A percentile compares a stretch with the other conserved stretches of the same genome.
Conservation (phyloP, 2,329 filamentous ascomycete species). For the Mycosphaerella sp. region DNA sequence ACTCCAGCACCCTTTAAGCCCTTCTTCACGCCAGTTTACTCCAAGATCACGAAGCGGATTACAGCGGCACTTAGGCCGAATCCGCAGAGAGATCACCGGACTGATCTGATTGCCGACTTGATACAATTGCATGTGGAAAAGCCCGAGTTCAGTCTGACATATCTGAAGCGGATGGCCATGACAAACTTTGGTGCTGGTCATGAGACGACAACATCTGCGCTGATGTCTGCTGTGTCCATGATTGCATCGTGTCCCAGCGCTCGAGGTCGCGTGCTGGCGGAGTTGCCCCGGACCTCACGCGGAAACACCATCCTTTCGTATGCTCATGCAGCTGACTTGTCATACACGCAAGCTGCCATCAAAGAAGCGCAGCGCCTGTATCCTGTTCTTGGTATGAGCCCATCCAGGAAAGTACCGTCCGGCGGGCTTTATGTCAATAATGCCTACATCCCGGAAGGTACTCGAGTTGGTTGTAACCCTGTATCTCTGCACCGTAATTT, state of each 20-base stretch:
- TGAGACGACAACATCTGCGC: conserved; percentile 17
- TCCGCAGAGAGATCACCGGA: conserved; percentile 9
- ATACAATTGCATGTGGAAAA: conserved; percentile 19
- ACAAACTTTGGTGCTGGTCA: conserved; percentile 20
- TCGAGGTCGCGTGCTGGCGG: not conserved
- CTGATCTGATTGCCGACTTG: conserved; percentile 14
- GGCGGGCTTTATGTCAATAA: conserved; percentile 36
- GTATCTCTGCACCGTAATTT: conserved; percentile 32
- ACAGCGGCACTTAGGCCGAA: conserved; percentile 8
- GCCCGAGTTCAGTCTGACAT: conserved; percentile 14
- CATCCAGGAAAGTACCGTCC: conserved; percentile 37
- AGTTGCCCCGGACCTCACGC: not conserved
- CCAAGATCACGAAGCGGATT: conserved; percentile 14
- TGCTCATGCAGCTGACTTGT: conserved; percentile 29
- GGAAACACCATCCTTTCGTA: conserved; percentile 6
- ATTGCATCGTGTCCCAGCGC: conserved; percentile 8
- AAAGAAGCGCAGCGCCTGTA: conserved; percentile 43
- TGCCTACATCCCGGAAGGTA: conserved; percentile 31
- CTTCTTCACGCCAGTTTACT: conserved; percentile 15
- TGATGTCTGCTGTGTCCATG: conserved; percentile 13
- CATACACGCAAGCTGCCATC: conserved; percentile 41
- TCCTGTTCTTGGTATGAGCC: conserved; percentile 38
- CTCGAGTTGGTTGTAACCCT: conserved; percentile 31
- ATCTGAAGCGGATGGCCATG: conserved; percentile 21
- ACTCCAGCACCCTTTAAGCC: conserved; percentile 15